Conservation (phyloP, 2,329 filamentous ascomycete genomes). For the Colletotrichum tamarilloi region DNA sequence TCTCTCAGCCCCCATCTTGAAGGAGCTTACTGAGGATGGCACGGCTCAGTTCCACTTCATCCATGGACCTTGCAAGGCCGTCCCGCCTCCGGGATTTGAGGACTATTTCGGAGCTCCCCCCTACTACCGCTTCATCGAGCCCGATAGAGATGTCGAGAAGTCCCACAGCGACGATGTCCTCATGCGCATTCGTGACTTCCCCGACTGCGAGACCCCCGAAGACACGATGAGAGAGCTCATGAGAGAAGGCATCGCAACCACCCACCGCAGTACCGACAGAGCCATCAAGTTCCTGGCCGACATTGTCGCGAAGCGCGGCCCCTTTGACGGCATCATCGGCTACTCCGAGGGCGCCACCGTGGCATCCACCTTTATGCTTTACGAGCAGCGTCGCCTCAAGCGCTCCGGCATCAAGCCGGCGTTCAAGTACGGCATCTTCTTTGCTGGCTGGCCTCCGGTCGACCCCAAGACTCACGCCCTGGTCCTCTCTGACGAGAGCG, state of each 20-base stretch:
- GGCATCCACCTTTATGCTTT: slow-evolving; percentile 63
- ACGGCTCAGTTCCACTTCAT: slow-evolving; percentile 63
- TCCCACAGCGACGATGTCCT: slow-evolving; percentile 58
- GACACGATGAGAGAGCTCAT: slow-evolving; percentile 66
- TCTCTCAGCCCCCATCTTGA: slow-evolving; percentile 59
- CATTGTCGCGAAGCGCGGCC: slow-evolving; percentile 57
- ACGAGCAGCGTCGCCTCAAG: slow-evolving; percentile 54
- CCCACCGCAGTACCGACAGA: slow-evolving; percentile 50
- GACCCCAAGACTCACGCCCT: slow-evolving; percentile 55
- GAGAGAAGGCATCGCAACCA: slow-evolving; percentile 51
- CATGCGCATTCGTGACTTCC: slow-evolving; percentile 64
- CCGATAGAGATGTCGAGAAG: slow-evolving; percentile 56
- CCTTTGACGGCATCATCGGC: slow-evolving; percentile 66
- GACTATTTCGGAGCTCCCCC: slow-evolving; percentile 67
- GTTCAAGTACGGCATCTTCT: slow-evolving; percentile 62
- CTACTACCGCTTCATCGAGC: slow-evolving; percentile 66
- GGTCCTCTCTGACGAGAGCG: slow-evolving; percentile 60
- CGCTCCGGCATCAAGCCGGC: slow-evolving; percentile 43
- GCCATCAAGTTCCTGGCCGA: slow-evolving; percentile 55
- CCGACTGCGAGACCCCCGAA: slow-evolving; percentile 62
- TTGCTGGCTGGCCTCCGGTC: slow-evolving; percentile 65
- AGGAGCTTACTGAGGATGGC: slow-evolving; percentile 57
- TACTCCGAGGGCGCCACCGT: slow-evolving; percentile 71
- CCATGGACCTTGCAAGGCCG: slow-evolving; percentile 60
- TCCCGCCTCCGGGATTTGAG: slow-evolving; percentile 64